Evolutionary conservation across 495 filamentous ascomycete species (phyloP).

Genomic region (Penicillium lividum): DNA sequence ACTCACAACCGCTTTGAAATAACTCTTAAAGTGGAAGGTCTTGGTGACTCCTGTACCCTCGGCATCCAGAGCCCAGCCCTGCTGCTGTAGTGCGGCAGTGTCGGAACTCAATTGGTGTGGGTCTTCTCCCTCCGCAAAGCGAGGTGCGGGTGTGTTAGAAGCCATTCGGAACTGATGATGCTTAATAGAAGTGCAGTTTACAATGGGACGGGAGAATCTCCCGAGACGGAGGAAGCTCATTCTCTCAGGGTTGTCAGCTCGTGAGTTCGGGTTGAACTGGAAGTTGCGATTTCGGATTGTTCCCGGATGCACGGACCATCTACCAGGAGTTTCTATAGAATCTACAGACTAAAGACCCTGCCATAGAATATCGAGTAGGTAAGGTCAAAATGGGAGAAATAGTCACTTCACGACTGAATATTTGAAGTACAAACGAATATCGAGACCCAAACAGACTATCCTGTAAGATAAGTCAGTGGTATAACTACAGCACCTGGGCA

Average conservation of each 20-base stretch:
- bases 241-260: background rate
- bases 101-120: constrained; percentile 26
- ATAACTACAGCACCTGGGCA: too few species aligned
- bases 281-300: background rate
- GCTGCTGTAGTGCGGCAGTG: constrained; percentile 28
- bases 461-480: too few species aligned
- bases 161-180: constrained; percentile 22
- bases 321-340: too few species aligned
- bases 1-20: constrained; percentile 48
- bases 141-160: constrained; percentile 24
- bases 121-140: constrained; percentile 41
- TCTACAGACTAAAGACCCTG: too few species aligned
- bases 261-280: background rate
- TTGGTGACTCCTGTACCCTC: constrained; percentile 43
- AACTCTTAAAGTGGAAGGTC: constrained; percentile 47
- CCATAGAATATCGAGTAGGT: too few species aligned
- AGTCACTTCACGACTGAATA: too few species aligned
- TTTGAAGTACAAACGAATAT: too few species aligned
- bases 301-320: background rate
- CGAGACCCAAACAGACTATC: too few species aligned
- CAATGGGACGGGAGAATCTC: constrained; percentile 10
- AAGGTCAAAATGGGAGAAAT: too few species aligned
- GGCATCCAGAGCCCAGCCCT: constrained; percentile 42
- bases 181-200: background rate
- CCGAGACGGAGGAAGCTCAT: constrained; percentile 15